Conservation (phyloP, 495 filamentous ascomycete genomes). For the Tuber calosporum region DNA sequence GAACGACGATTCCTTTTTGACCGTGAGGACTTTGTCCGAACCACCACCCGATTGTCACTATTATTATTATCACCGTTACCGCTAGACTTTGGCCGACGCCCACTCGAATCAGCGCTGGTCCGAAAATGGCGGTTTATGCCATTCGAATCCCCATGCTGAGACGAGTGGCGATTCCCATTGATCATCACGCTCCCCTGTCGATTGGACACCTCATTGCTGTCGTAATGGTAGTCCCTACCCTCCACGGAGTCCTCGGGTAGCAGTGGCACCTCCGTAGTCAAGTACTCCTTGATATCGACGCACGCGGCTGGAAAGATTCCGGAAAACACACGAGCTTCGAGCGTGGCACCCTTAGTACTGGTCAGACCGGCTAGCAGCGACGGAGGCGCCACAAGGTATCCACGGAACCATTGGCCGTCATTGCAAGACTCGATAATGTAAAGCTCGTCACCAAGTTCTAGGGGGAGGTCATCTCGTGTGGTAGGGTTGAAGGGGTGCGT, state of each 20-base stretch:
- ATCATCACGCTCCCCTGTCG: constrained; percentile 21
- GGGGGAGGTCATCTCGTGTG: constrained; percentile 81
- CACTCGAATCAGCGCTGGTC: constrained; percentile 5
- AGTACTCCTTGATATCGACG: constrained; percentile 58
- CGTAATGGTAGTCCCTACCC: constrained; percentile 42
- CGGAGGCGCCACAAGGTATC: constrained; percentile 90
- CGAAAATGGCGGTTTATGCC: constrained; percentile 15
- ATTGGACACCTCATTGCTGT: constrained; percentile 42
- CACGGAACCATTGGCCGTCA: constrained; percentile 84
- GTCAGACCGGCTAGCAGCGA: constrained; percentile 88
- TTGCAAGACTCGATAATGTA: constrained; percentile 94
- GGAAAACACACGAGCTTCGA: constrained; percentile 91
- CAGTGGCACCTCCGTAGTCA: constrained; percentile 54
- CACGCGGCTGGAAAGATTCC: constrained; percentile 93
- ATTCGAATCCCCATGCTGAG: constrained; percentile 18
- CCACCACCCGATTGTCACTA: too few species aligned
- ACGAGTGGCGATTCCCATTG: constrained; percentile 9
- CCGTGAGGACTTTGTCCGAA: constrained; percentile 18
- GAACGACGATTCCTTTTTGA: constrained; percentile 25
- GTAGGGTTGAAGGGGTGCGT: constrained; percentile 84
- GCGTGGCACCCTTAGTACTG: constrained; percentile 80
- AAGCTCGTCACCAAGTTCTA: constrained; percentile 94
- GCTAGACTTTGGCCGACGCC: constrained; percentile 11
- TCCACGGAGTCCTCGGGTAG: constrained; percentile 47
- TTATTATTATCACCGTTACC: constrained; percentile 12